Evolutionary conservation across 2,329 filamentous ascomycete species (phyloP).

Genomic region (Furcasterigmium furcatum): DNA sequence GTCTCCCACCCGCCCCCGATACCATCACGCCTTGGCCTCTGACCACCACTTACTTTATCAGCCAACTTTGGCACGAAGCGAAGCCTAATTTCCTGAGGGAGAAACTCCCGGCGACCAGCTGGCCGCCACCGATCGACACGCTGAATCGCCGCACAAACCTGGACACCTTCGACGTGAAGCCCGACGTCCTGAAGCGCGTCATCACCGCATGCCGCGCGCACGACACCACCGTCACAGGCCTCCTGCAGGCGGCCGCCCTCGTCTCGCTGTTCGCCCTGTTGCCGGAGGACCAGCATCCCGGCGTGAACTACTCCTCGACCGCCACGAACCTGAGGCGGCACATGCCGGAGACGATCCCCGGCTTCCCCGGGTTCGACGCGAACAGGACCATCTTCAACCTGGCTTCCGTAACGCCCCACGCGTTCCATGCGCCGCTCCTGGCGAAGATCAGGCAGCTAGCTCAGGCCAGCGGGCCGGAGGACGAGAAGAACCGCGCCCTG

Average conservation of each 20-base stretch:
- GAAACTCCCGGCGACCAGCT: no score
- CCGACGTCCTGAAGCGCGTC: background rate
- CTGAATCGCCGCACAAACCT: no score
- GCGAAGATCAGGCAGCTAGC: background rate
- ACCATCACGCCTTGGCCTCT: no score
- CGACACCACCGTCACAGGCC: background rate
- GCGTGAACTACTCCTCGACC: background rate
- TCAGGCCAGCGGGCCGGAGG: no score
- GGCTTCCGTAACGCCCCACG: conserved; percentile 7
- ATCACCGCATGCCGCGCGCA: background rate
- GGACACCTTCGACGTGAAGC: no score
- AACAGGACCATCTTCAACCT: conserved; percentile 12
- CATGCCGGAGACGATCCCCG: background rate
- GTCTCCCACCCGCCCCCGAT: no score
- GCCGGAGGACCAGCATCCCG: background rate
- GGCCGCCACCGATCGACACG: no score
- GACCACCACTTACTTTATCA: no score
- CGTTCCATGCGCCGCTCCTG: background rate
- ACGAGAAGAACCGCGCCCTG: background rate
- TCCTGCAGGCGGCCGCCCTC: background rate
- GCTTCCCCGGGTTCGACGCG: conserved; percentile 4
- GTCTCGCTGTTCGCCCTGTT: background rate
- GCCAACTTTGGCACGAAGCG: no score
- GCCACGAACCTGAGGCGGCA: background rate
- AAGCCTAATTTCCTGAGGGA: no score